phyloP scores from a whole-genome alignment of 441 rosid species.

The Adansonia rubrostipa region DNA sequence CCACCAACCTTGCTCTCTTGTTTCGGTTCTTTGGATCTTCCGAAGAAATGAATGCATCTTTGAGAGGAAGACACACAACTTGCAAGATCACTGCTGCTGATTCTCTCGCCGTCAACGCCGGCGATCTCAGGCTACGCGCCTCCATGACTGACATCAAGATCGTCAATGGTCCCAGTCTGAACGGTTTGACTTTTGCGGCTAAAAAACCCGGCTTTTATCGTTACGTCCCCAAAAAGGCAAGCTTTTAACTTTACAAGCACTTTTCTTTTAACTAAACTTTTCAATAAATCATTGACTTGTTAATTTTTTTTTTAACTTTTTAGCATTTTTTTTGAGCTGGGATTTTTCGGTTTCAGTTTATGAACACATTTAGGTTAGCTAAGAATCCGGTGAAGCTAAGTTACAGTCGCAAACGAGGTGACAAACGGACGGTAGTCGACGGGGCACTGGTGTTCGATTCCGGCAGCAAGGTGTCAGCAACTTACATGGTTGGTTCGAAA shows the following conservation, averaged over 20 bases:
- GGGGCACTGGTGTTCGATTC: constrained; percentile 70
- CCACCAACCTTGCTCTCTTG: constrained; percentile 24
- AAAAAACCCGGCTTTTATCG: constrained; percentile 17
- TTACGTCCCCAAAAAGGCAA: constrained; percentile 80
- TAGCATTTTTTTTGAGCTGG: constrained; percentile 40
- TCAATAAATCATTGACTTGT: background rate
- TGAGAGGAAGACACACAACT: constrained; percentile 69
- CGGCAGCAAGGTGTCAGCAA: constrained; percentile 78
- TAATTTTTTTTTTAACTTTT: constrained; percentile 1
- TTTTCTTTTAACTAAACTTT: background rate
- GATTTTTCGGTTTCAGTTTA: constrained; percentile 92
- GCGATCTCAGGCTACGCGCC: constrained; percentile 76
- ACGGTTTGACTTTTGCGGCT: constrained; percentile 68
- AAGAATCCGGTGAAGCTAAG: constrained; percentile 87
- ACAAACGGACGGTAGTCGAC: constrained; percentile 72
- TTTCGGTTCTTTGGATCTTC: constrained; percentile 29
- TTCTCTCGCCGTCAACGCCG: constrained; percentile 56
- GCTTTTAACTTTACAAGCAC: background rate
- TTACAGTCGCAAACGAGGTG: constrained; percentile 74
- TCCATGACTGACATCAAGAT: constrained; percentile 83
- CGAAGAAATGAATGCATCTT: constrained; percentile 72
- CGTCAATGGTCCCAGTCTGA: constrained; percentile 76
- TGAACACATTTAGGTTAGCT: constrained; percentile 71
- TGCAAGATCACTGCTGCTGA: constrained; percentile 64
- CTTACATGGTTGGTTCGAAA: constrained; percentile 71